Percentiles rank a stretch among this genome's conserved stretches.
Conservation (phyloP, 2,329 filamentous ascomycete species). For the Immersiporthe knoxdaviesiana region DNA sequence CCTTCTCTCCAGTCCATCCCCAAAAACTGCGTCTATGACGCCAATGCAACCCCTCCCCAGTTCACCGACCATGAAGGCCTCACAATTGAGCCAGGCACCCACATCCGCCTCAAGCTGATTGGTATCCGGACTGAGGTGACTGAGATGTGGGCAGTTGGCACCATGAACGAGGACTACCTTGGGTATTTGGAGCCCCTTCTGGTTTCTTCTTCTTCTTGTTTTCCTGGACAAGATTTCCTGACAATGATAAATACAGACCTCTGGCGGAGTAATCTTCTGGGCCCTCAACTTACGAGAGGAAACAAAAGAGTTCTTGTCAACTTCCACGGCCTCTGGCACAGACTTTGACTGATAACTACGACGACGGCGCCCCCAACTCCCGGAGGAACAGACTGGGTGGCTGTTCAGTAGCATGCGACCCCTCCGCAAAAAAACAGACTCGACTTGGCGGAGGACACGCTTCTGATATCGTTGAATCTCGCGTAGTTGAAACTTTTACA, state of each 20-base stretch:
- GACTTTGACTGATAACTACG: not conserved
- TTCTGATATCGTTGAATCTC: not conserved
- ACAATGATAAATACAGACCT: slow-evolving; percentile 18
- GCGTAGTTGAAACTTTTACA: not conserved
- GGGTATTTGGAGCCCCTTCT: slow-evolving; percentile 49
- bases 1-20: slow-evolving; percentile 78
- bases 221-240: not conserved
- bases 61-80: slow-evolving; percentile 95
- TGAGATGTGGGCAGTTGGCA: slow-evolving; percentile 95
- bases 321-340: not conserved
- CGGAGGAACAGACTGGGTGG: slow-evolving; percentile 1
- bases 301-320: not conserved
- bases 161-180: slow-evolving; percentile 84
- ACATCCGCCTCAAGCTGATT: slow-evolving; percentile 91
- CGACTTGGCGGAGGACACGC: not conserved
- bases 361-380: not conserved
- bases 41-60: slow-evolving; percentile 93
- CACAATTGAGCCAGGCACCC: slow-evolving; percentile 90
- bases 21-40: slow-evolving; percentile 88
- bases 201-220: not conserved
- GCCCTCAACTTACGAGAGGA: not conserved
- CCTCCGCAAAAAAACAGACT: not conserved
- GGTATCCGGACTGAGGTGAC: slow-evolving; percentile 92
- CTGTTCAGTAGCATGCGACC: not conserved
- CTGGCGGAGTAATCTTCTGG: slow-evolving; percentile 23